These are phyloP conservation scores for Tricladium varicosporioides DNA, from an alignment of 2,329 filamentous ascomycete genomes.

Conservation along the genomic window DNA sequence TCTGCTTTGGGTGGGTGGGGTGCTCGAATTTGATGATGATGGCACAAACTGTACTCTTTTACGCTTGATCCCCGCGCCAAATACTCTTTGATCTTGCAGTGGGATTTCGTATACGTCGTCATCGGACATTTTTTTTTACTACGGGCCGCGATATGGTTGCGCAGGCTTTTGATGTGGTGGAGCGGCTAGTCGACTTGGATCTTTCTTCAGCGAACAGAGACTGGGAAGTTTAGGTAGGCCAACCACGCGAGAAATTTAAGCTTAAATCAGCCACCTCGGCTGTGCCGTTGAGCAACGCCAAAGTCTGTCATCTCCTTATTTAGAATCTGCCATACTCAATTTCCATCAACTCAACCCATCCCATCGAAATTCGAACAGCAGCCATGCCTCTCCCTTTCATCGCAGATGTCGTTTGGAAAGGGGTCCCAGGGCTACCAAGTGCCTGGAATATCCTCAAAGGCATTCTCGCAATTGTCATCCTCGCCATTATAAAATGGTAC, in stretches of 20 bases:
- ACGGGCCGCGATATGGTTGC: background rate
- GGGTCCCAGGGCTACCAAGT: slow-evolving; percentile 24
- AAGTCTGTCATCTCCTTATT: background rate
- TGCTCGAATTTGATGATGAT: slow-evolving; percentile 34
- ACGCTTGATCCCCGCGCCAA: slow-evolving; percentile 61
- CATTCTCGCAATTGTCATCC: slow-evolving; percentile 49
- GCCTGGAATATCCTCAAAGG: slow-evolving; percentile 51
- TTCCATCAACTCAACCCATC: background rate
- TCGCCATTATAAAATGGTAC: slow-evolving; percentile 67
- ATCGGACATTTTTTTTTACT: slow-evolving; percentile 33
- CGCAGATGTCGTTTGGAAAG: slow-evolving; percentile 24
- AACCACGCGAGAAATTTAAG: slow-evolving; percentile 17
- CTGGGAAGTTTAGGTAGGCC: background rate
- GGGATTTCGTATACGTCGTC: slow-evolving; percentile 58
- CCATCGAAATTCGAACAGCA: background rate
- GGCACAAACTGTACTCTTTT: slow-evolving; percentile 58
- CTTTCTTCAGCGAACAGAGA: background rate
- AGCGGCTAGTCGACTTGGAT: background rate
- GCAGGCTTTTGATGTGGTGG: too few relatives aligned
- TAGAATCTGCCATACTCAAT: background rate
- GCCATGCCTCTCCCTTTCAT: slow-evolving; percentile 34
- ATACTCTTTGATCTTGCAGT: slow-evolving; percentile 56
- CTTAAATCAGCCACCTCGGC: slow-evolving; percentile 17
- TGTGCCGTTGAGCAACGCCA: background rate
- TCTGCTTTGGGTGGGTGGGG: slow-evolving; percentile 31